Percentiles rank a stretch among this genome's conserved stretches.
phyloP scores from a whole-genome alignment of 768 basidiomycete species.

The Suillus paluster region DNA sequence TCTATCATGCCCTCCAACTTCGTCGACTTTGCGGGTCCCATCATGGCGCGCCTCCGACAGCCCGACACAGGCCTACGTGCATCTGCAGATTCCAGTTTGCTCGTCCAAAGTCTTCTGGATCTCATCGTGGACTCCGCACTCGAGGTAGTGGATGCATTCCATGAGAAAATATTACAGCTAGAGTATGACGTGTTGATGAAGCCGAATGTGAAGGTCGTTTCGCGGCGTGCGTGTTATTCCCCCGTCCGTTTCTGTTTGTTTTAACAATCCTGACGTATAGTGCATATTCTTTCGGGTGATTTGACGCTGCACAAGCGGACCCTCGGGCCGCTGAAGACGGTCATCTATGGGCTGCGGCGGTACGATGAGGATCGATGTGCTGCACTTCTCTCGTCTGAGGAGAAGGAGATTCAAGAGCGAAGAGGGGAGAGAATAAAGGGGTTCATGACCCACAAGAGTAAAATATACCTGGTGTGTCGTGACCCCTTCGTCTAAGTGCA shows the following conservation, averaged over 20 bases:
- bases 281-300: slow-evolving; percentile 79
- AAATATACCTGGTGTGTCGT: slow-evolving; percentile 62
- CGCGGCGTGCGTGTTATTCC: slow-evolving; percentile 47
- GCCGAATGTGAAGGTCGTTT: slow-evolving; percentile 64
- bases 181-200: slow-evolving; percentile 63
- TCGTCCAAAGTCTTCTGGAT: slow-evolving; percentile 73
- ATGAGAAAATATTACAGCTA: slow-evolving; percentile 61
- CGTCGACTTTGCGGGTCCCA: slow-evolving; percentile 56
- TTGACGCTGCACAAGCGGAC: slow-evolving; percentile 76
- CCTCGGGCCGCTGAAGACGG: slow-evolving; percentile 69
- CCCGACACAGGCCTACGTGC: slow-evolving; percentile 63
- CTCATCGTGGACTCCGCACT: slow-evolving; percentile 70
- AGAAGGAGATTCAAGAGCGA: slow-evolving; percentile 3
- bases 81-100: slow-evolving; percentile 67
- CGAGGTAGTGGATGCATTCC: slow-evolving; percentile 72
- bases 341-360: slow-evolving; percentile 68
- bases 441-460: slow-evolving; percentile 70
- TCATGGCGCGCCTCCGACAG: slow-evolving; percentile 59
- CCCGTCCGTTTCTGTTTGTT: neutral
- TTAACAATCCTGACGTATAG: slow-evolving; percentile 35
- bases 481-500: neutral
- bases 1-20: slow-evolving; percentile 55
- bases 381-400: slow-evolving; percentile 51
- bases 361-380: slow-evolving; percentile 72
- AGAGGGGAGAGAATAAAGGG: slow-evolving; percentile 48